Conservation (phyloP, 108 stramenopile species). For the Phaeodactylum tricornutum region DNA sequence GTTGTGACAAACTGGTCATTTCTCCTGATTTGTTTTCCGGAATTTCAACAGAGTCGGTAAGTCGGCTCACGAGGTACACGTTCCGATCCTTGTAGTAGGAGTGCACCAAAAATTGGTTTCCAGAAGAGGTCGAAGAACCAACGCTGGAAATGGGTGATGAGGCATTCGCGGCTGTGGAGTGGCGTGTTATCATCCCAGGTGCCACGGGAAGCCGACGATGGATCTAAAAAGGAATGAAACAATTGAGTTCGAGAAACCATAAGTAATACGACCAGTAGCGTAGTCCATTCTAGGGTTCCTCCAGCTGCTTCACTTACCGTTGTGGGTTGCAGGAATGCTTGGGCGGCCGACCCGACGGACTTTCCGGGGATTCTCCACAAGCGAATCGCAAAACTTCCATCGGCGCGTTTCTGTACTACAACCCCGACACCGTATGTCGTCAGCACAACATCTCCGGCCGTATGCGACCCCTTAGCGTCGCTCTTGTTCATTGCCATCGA, state of each 20-base stretch:
- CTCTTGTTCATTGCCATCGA: too few species aligned
- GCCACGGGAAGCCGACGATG: slow-evolving; percentile 38
- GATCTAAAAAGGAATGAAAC: slow-evolving; percentile 13
- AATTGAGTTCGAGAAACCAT: background rate
- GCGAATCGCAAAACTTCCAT: slow-evolving; percentile 18
- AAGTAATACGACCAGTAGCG: background rate
- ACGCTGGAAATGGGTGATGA: too few species aligned
- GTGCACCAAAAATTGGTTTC: too few species aligned
- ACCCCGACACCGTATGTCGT: slow-evolving; percentile 69
- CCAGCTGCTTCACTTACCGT: slow-evolving; percentile 10
- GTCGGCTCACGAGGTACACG: too few species aligned
- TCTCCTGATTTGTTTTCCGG: too few species aligned
- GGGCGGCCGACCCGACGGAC: slow-evolving; percentile 49
- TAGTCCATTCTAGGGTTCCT: background rate
- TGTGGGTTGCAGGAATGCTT: slow-evolving; percentile 28
- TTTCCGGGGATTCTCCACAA: slow-evolving; percentile 64
- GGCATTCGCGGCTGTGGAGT: too few species aligned
- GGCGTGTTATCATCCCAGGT: slow-evolving; percentile 63
- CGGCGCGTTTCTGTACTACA: slow-evolving; percentile 10
- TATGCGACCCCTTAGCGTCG: too few species aligned
- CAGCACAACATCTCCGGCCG: slow-evolving; percentile 61
- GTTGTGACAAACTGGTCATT: too few species aligned
- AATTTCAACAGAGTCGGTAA: too few species aligned
- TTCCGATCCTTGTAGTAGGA: too few species aligned
- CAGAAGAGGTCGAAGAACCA: too few species aligned